Evolutionary conservation across 768 basidiomycete genomes (phyloP), one percentile per base, ranked within the genome.

Genomic region (Serendipita indica): DNA sequence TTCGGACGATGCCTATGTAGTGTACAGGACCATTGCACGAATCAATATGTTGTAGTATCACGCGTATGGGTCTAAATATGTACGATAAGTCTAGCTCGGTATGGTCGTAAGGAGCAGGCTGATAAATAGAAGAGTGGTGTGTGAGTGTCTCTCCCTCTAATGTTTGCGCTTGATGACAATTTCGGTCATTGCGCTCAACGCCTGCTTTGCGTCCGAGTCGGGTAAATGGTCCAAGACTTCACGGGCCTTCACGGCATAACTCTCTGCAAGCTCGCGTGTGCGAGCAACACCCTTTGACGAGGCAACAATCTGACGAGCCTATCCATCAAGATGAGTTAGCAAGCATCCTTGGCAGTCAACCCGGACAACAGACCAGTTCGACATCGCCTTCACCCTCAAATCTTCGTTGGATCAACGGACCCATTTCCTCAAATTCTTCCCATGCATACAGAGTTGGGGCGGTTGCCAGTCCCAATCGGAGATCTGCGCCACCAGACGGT

Each of bases 391-490:
- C 76, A 10, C 76, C 70, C 22, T 77, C 72, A 70, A 94, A 91
- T 71, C 84, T 82, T 39, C 93, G 81, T 46, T 76, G 75, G 61
- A 98, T 89, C 60, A 96, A 71, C 2, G 82, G 79, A 25, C 81
- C 79, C 67, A 97, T 70, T 0, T 65, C 62, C 63, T 82, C 79
- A 67, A 86, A 77, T 67, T 91, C 82, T 68, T 92, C 88, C 69
- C 84, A 85, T 18, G 93, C 91, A 66, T 84, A 94, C 33, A 96
- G 70, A 0, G 82, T 80, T 0, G 92, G 92, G 2, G 83, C 92
- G 0, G 88, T 89, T 3, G 96, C 88, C 58, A 91, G 75, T 0
- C 89, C 89, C 0, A 91, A 72, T 58, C 83, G 79, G 14, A 91
- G 75, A 68, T 92, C 90, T 1, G 89, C 86, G 16, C 87, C 88